Percentiles rank a stretch among this genome's conserved stretches.
These are phyloP conservation scores for Calophaca sinica DNA, from an alignment of 306 rosid species.

Conservation along the genomic window DNA sequence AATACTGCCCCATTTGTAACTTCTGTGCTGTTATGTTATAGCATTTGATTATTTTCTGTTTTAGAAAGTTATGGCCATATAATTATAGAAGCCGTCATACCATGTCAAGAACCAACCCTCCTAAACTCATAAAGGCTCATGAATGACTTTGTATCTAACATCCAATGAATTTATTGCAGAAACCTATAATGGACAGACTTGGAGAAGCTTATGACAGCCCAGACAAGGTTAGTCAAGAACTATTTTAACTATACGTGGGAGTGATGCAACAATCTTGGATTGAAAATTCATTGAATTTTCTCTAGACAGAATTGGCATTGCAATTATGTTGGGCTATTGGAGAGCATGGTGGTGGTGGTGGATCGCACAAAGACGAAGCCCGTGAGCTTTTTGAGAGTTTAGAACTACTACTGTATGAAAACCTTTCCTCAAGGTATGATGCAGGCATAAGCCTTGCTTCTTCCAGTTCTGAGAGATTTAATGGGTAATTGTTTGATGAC, in stretches of 20 bases:
- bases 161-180: constrained; percentile 60
- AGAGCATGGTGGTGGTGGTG: constrained; percentile 98
- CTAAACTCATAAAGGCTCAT: background rate
- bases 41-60: constrained; percentile 24
- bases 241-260: constrained; percentile 32
- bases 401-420: constrained; percentile 92
- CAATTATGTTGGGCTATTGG: constrained; percentile 99
- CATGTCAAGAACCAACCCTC: constrained; percentile 18
- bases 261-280: constrained; percentile 27
- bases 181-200: constrained; percentile 92
- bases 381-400: constrained; percentile 98
- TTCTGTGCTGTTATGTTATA: constrained; percentile 3
- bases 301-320: constrained; percentile 88
- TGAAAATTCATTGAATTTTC: constrained; percentile 46
- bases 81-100: constrained; percentile 14
- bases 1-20: constrained; percentile 12
- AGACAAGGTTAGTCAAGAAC: constrained; percentile 69
- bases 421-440: constrained; percentile 86
- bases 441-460: constrained; percentile 23
- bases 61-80: constrained; percentile 33
- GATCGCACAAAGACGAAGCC: constrained; percentile 91
- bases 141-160: constrained; percentile 16
- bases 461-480: constrained; percentile 38
- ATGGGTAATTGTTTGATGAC: constrained; percentile 41
- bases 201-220: constrained; percentile 92